phyloP scores from a whole-genome alignment of 352 stramenopile species.

The Globisporangium solare region DNA sequence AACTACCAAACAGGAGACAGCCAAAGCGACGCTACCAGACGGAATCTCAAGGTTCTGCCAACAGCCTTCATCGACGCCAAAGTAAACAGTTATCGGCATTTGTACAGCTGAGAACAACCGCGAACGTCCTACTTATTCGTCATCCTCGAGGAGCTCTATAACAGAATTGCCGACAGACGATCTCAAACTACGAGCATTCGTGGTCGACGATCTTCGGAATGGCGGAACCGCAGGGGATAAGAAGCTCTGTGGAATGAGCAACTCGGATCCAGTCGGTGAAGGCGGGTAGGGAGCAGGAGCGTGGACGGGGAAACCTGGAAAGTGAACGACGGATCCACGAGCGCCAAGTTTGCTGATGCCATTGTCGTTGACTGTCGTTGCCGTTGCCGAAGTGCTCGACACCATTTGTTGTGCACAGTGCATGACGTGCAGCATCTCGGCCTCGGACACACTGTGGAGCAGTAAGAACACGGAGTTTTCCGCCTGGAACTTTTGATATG shows the following conservation, averaged over 20 bases:
- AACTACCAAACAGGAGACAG: neutral
- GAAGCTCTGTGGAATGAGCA: neutral
- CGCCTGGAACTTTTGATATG: slow-evolving; percentile 56
- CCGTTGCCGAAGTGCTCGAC: neutral
- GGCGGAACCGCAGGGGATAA: neutral
- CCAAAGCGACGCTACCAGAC: neutral
- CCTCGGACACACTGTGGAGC: slow-evolving; percentile 52
- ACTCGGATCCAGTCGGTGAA: no score
- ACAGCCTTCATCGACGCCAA: neutral
- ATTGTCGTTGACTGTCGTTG: neutral
- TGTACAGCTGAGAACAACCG: neutral
- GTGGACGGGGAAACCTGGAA: neutral
- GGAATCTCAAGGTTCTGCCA: neutral
- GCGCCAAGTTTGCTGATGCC: neutral
- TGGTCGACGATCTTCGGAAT: neutral
- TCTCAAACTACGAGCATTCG: neutral
- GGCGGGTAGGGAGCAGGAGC: neutral
- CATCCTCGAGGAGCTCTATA: slow-evolving; percentile 19
- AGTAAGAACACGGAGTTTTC: slow-evolving; percentile 65
- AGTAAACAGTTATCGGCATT: neutral
- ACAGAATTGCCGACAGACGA: slow-evolving; percentile 4
- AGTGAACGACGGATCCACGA: neutral
- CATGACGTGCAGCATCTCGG: slow-evolving; percentile 57
- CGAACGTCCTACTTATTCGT: slow-evolving; percentile 1
- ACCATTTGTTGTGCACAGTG: slow-evolving; percentile 29